Evolutionary conservation across 1,139 yeast genomes (phyloP).

Genomic region (Suhomyces guaymorum): DNA sequence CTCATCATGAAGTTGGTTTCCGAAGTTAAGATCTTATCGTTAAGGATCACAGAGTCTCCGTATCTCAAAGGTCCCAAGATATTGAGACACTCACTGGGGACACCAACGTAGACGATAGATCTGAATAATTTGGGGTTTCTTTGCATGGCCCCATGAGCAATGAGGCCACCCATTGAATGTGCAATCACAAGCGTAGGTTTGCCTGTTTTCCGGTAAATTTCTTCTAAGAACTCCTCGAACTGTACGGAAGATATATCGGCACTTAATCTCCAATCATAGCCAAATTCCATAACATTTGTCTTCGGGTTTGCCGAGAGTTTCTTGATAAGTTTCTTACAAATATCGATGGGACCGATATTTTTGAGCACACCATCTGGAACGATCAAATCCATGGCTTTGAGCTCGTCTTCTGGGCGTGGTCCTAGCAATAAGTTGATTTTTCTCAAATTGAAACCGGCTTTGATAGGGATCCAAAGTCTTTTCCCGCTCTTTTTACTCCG

Average conservation of each 20-base stretch:
- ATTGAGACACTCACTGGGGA: conserved; percentile 82
- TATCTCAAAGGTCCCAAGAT: conserved; percentile 81
- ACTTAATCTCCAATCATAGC: conserved; percentile 90
- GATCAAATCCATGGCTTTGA: conserved; percentile 49
- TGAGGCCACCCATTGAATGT: conserved; percentile 92
- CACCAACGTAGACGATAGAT: conserved; percentile 78
- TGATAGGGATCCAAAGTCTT: conserved; percentile 83
- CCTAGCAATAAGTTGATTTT: conserved; percentile 73
- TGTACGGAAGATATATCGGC: conserved; percentile 53
- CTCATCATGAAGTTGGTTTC: conserved; percentile 90
- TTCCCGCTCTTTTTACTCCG: conserved; percentile 64
- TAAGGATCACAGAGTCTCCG: conserved; percentile 78
- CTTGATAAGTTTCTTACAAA: conserved; percentile 61
- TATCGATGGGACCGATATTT: conserved; percentile 86
- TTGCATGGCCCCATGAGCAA: conserved; percentile 78
- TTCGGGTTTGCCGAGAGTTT: conserved; percentile 58
- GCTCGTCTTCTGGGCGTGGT: conserved; percentile 64
- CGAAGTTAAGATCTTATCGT: conserved; percentile 71
- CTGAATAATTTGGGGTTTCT: conserved; percentile 65
- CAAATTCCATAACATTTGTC: conserved; percentile 69
- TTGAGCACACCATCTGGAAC: conserved; percentile 78
- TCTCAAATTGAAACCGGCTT: conserved; percentile 76
- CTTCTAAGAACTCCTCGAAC: conserved; percentile 47
- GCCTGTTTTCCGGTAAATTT: conserved; percentile 41
- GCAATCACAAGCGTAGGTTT: conserved; percentile 72